Conservation (phyloP, 441 rosid species). For the Bruguiera hainesii region DNA sequence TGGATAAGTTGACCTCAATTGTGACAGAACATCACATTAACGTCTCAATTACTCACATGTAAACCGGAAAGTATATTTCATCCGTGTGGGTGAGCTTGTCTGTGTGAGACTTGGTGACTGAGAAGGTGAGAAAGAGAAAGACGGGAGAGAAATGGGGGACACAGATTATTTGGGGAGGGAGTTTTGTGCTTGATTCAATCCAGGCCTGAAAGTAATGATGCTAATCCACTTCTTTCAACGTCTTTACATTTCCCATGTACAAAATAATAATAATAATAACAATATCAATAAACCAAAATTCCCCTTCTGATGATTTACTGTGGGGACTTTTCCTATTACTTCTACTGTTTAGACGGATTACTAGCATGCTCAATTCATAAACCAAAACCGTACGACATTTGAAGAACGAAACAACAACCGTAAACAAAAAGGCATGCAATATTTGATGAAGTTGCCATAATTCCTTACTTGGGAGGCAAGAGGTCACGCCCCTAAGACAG, state of each 20-base stretch:
- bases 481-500: conserved; percentile 39
- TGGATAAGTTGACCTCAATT: no score
- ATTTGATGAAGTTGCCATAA: background rate
- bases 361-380: conserved; percentile 17
- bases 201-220: background rate
- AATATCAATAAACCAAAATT: conserved; percentile 15
- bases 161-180: no score
- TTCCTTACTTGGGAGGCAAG: background rate
- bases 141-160: no score
- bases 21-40: no score
- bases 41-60: no score
- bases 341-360: conserved; percentile 15
- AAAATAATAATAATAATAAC: background rate
- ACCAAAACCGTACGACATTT: conserved; percentile 6
- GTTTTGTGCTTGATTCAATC: no score
- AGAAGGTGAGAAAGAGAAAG: no score
- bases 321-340: conserved; percentile 8
- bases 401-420: background rate
- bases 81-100: no score
- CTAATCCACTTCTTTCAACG: conserved; percentile 1
- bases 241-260: conserved; percentile 11
- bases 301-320: conserved; percentile 7
- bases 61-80: no score
- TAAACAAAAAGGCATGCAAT: background rate
- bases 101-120: no score